Evolutionary conservation across 2,329 filamentous ascomycete genomes (phyloP).

Genomic region (Colletotrichum euphorbiae): DNA sequence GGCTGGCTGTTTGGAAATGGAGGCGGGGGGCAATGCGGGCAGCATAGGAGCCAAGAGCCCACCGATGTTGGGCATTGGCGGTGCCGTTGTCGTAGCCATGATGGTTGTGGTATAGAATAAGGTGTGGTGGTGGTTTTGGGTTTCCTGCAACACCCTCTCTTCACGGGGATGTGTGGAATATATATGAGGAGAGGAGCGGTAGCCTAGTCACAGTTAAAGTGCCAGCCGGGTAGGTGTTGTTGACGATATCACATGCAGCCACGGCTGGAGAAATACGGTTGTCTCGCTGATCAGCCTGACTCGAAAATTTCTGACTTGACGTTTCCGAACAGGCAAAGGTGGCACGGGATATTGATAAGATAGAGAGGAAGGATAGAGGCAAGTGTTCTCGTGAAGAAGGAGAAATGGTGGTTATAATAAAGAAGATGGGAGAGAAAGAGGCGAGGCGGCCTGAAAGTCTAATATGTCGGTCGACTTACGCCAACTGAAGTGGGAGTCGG

Average conservation of each 20-base stretch:
- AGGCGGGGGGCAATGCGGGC: constrained; percentile 68
- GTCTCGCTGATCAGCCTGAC: constrained; percentile 22
- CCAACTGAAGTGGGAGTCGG: constrained; percentile 16
- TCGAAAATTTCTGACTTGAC: constrained; percentile 37
- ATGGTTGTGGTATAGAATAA: constrained; percentile 23
- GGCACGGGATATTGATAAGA: background rate
- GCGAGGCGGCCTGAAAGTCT: constrained; percentile 17
- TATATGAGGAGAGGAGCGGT: constrained; percentile 22
- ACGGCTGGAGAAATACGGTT: constrained; percentile 20
- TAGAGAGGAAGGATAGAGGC: background rate
- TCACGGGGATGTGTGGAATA: constrained; percentile 4
- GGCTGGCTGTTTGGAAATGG: constrained; percentile 68
- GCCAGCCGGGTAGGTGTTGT: constrained; percentile 19
- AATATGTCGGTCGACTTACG: constrained; percentile 21
- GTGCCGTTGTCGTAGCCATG: constrained; percentile 45
- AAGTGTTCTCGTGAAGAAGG: background rate
- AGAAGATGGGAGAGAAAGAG: constrained; percentile 16
- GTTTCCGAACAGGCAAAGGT: background rate
- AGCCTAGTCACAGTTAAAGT: constrained; percentile 9
- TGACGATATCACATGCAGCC: constrained; percentile 38
- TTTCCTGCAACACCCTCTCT: background rate
- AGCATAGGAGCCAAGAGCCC: constrained; percentile 67
- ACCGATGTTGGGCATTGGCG: constrained; percentile 51
- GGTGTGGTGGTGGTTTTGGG: background rate
- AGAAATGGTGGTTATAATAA: constrained; percentile 18